phyloP scores from a whole-genome alignment of 495 filamentous ascomycete genomes.

The Oidiodendron maius region DNA sequence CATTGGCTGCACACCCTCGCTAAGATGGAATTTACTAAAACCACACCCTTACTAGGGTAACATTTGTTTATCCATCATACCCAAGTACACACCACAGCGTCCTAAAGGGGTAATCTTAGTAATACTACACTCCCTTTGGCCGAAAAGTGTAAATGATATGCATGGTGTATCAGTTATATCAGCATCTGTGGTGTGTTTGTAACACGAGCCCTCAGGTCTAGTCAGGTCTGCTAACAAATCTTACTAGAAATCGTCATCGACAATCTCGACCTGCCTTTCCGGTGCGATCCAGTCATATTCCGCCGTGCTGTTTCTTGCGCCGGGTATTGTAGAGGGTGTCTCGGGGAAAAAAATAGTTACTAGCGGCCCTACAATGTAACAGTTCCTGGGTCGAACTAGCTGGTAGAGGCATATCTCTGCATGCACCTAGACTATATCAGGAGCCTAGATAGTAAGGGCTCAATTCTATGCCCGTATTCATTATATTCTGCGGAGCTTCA shows the following conservation, averaged over 20 bases:
- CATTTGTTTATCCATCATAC: too few relatives aligned
- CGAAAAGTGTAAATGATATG: too few relatives aligned
- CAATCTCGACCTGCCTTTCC: background rate
- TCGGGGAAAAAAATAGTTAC: background rate
- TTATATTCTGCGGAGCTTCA: background rate
- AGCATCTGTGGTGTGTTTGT: too few relatives aligned
- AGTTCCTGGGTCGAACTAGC: background rate
- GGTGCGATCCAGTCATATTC: background rate
- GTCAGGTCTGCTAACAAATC: background rate
- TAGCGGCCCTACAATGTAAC: background rate
- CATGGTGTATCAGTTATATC: too few relatives aligned
- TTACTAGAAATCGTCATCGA: background rate
- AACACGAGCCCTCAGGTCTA: too few relatives aligned
- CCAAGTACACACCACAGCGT: too few relatives aligned
- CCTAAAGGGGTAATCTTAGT: too few relatives aligned
- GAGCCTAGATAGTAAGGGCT: background rate
- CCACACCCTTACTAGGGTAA: too few relatives aligned
- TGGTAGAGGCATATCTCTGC: background rate
- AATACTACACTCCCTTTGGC: too few relatives aligned
- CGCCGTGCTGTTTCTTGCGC: background rate
- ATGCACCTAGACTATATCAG: slow-evolving; percentile 1
- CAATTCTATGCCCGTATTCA: background rate
- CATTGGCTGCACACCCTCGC: too few relatives aligned
- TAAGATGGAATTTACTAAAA: background rate
- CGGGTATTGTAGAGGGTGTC: background rate